These are phyloP conservation scores for Eleusine indica DNA, from an alignment of 176 grass and related monocot species.

Conservation along the genomic window DNA sequence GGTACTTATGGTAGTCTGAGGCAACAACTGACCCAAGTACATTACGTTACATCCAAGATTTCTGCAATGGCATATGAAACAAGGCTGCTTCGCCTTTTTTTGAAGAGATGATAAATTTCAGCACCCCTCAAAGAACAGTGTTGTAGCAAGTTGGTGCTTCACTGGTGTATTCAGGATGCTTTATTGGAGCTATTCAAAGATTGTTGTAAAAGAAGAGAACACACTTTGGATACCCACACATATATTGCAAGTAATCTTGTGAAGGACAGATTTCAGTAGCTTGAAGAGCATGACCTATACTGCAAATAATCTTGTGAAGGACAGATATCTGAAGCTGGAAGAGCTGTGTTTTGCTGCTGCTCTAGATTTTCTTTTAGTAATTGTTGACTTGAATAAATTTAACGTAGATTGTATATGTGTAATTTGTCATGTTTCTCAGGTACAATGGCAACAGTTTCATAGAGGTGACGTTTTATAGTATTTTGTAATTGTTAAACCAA, in stretches of 20 bases:
- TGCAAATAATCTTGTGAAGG: conserved; percentile 44
- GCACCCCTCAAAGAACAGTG: conserved; percentile 17
- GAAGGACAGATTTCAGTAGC: no score
- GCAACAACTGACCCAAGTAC: background rate
- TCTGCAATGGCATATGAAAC: conserved; percentile 2
- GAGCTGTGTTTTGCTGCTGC: background rate
- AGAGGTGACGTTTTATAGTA: background rate
- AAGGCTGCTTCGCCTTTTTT: background rate
- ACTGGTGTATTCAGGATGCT: background rate
- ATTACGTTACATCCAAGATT: background rate
- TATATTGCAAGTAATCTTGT: no score
- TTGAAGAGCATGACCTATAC: background rate
- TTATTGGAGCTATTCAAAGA: conserved; percentile 1
- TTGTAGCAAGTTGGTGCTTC: conserved; percentile 15
- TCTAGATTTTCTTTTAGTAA: background rate
- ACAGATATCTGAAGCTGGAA: background rate
- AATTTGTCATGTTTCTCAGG: background rate
- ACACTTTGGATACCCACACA: background rate
- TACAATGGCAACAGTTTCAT: background rate
- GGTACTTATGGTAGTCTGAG: background rate
- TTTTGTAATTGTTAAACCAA: background rate
- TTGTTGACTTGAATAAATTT: background rate
- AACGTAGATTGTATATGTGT: no score
- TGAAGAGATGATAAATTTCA: conserved; percentile 10
- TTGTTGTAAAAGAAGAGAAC: conserved; percentile 23